Percentiles rank a stretch among this genome's conserved stretches.
Conservation (phyloP, 192 early-diverging fungal species). For the Spinellus fusiger region DNA sequence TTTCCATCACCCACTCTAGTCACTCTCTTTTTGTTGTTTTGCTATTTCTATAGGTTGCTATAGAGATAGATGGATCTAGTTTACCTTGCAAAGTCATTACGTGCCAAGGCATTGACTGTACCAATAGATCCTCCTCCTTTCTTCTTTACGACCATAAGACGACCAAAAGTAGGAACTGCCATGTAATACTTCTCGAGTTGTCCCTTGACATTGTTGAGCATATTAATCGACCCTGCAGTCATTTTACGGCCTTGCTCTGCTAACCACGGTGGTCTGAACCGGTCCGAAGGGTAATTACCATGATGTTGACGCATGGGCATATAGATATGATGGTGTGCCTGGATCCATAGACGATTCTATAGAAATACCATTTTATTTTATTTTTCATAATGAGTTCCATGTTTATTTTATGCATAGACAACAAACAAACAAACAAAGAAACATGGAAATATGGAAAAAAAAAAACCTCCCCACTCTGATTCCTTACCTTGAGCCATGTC, state of each 20-base stretch:
- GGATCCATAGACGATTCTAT: slow-evolving; percentile 81
- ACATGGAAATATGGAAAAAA: too few relatives aligned
- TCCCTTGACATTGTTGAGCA: slow-evolving; percentile 56
- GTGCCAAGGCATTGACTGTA: not conserved
- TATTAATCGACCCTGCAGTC: slow-evolving; percentile 32
- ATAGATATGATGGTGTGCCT: slow-evolving; percentile 94
- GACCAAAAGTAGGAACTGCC: slow-evolving; percentile 37
- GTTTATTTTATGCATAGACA: too few relatives aligned
- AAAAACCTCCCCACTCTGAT: not conserved
- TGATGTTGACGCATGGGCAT: slow-evolving; percentile 51
- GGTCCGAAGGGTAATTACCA: slow-evolving; percentile 20
- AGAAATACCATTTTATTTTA: not conserved
- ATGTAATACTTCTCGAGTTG: slow-evolving; percentile 64
- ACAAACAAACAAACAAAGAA: too few relatives aligned
- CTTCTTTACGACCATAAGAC: slow-evolving; percentile 23
- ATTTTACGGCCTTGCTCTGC: slow-evolving; percentile 41
- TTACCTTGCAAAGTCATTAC: slow-evolving; percentile 42
- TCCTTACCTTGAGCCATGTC: slow-evolving; percentile 74
- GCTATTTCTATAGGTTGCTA: too few relatives aligned
- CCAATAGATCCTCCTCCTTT: slow-evolving; percentile 5
- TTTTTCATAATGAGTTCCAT: not conserved
- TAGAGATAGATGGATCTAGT: too few relatives aligned
- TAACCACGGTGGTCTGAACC: slow-evolving; percentile 29
- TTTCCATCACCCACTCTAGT: too few relatives aligned
- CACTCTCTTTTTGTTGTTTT: too few relatives aligned